Evolutionary conservation across 2,329 filamentous ascomycete species (phyloP).

Genomic region (Stenocarpella maydis): DNA sequence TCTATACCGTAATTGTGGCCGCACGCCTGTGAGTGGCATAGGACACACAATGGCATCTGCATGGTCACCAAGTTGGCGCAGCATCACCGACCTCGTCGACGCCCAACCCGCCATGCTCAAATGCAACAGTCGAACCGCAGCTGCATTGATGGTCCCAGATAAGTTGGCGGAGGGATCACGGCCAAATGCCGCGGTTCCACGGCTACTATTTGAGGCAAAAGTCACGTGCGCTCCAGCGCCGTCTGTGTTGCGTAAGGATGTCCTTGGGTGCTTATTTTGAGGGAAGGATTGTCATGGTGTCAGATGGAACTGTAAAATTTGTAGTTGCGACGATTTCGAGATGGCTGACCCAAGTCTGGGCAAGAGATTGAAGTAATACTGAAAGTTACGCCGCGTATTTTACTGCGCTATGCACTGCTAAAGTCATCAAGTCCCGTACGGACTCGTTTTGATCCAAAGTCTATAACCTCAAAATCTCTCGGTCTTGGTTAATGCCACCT

Average conservation of each 20-base stretch:
- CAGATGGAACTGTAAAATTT: background rate
- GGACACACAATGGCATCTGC: background rate
- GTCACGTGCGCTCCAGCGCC: background rate
- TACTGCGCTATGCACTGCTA: background rate
- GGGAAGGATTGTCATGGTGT: background rate
- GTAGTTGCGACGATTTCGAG: background rate
- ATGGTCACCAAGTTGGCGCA: background rate
- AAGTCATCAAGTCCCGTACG: conserved; percentile 7
- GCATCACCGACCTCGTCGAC: background rate
- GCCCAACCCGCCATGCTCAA: background rate
- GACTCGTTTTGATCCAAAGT: conserved; percentile 16
- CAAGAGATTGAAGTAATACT: background rate
- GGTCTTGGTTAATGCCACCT: conserved; percentile 68
- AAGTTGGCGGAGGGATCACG: background rate
- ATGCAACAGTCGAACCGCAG: background rate
- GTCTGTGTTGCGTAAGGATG: background rate
- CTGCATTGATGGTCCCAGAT: background rate
- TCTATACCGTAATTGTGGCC: background rate
- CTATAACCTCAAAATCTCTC: conserved; percentile 61
- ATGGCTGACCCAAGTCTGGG: background rate
- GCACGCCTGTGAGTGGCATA: background rate
- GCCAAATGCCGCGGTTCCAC: background rate
- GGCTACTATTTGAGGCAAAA: background rate
- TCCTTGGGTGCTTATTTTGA: background rate
- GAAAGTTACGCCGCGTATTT: conserved; percentile 23